Base-by-base conservation (phyloP, 2,329 filamentous ascomycete genomes). In the Pyrenophora tritici-repentis region DNA sequence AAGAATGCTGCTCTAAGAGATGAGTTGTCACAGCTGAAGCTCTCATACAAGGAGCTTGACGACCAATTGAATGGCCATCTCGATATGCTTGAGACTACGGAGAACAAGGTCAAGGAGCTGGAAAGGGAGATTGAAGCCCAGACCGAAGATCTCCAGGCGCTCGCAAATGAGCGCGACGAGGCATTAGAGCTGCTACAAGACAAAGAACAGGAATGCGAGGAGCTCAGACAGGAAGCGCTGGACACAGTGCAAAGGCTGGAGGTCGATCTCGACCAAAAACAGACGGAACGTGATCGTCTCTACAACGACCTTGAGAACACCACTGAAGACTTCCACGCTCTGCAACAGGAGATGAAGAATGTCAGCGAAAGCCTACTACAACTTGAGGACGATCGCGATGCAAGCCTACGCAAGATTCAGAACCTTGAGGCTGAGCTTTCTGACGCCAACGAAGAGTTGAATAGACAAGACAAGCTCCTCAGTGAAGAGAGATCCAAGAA, bases 291-390 rank as follows among this genome's bases (percentile, higher is more conserved):
- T 35, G 82, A 88, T 59, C 83, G 85, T 12, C 75, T 94, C 20
- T 83, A 88, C 50, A 80, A 83, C 12, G 90, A 94, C 34, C 76
- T 96, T 12, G 83, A 85, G 55, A 88, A 90, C 57, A 85, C 88
- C 44, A 86, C 86, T 10, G 92, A 97, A 67, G 95, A 94, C 69
- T 93, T 97, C 73, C 86, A 88, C 58, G 89, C 90, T n/a, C 77
- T 99, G 45, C 93, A 97, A 68, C 86, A 88, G 52, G 94, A 97
- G 78, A 94, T 99, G 87, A 89, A 92, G 57, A 88, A 87, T 62
- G 88, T 97, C 74, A 95, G 89, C 65, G 91, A 96, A 62, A 88
- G 88, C 17, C 82, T 97, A 5, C 83, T 97, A 26, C 83, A 90
- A 37, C 81, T 99, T 0, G 94, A 97, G 71, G 92, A 97, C 70